Evolutionary conservation across 78 protist genomes (phyloP).

Genomic region (Goniomonas avonlea): DNA sequence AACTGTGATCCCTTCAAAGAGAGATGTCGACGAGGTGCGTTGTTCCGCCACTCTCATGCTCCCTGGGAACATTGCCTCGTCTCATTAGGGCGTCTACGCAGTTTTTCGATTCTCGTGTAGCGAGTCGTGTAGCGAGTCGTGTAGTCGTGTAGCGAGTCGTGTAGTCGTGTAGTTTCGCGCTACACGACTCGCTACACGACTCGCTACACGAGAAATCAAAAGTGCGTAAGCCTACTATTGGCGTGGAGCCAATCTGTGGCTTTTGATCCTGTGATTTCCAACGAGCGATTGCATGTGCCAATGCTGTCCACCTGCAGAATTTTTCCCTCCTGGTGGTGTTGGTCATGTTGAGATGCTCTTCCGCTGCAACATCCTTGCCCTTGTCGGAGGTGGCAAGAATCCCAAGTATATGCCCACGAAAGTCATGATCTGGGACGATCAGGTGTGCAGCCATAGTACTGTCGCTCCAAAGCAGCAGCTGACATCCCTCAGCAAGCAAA

Average conservation of each 20-base stretch:
- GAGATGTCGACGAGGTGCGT: slow-evolving; percentile 68
- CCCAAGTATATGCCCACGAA: neutral
- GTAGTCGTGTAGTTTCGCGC: neutral
- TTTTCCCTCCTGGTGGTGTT: slow-evolving; percentile 72
- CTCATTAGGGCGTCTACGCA: too few species aligned
- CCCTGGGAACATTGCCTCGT: too few species aligned
- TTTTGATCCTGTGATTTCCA: too few species aligned
- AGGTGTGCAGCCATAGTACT: slow-evolving; percentile 54
- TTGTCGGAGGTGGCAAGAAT: slow-evolving; percentile 52
- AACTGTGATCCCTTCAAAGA: slow-evolving; percentile 85
- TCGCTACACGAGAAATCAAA: neutral
- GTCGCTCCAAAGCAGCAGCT: too few species aligned
- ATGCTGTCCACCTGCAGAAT: slow-evolving; percentile 32
- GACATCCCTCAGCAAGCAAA: too few species aligned
- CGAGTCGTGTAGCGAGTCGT: neutral
- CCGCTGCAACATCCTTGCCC: slow-evolving; percentile 88
- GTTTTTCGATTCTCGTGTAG: neutral
- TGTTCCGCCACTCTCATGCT: too few species aligned
- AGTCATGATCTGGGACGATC: slow-evolving; percentile 94
- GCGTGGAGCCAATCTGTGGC: neutral
- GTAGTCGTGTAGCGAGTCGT: neutral
- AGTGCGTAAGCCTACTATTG: too few species aligned
- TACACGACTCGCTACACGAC: neutral
- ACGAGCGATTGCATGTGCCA: too few species aligned
- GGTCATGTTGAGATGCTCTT: slow-evolving; percentile 92